These are phyloP conservation scores for Jaltomata sinuosa DNA, from an alignment of 257 asterid genomes.

Conservation along the genomic window DNA sequence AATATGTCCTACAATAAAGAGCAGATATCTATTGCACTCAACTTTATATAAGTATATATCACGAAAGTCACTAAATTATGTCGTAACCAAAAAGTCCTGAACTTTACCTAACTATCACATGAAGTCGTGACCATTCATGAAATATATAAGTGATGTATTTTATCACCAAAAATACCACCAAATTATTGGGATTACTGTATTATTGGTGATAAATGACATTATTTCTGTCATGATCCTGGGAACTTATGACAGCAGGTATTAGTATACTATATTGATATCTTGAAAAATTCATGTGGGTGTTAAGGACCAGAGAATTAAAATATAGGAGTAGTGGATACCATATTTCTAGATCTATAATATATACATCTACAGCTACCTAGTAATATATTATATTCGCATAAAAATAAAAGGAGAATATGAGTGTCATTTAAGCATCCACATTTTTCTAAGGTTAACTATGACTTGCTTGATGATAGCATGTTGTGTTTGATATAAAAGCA, in stretches of 20 bases:
- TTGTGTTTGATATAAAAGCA: not conserved
- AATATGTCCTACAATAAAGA: slow-evolving; percentile 34
- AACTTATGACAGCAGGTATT: not conserved
- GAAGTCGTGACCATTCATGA: not conserved
- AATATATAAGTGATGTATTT: not conserved
- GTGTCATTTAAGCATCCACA: too few relatives aligned
- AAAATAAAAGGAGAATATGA: not conserved
- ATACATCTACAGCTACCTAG: too few relatives aligned
- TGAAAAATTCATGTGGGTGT: not conserved
- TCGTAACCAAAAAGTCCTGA: not conserved
- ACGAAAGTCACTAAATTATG: not conserved
- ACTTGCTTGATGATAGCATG: not conserved
- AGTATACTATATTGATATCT: not conserved
- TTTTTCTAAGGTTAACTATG: too few relatives aligned
- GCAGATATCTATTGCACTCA: not conserved
- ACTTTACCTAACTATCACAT: not conserved
- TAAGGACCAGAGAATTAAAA: not conserved
- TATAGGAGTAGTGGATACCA: not conserved
- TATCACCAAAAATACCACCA: not conserved
- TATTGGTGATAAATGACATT: not conserved
- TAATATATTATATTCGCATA: not conserved
- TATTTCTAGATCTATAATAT: not conserved
- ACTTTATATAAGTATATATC: not conserved
- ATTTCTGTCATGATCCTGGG: not conserved
- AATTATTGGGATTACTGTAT: not conserved